Base-by-base conservation (phyloP, 2,329 filamentous ascomycete genomes). In the Dothiorella sarmentorum region DNA sequence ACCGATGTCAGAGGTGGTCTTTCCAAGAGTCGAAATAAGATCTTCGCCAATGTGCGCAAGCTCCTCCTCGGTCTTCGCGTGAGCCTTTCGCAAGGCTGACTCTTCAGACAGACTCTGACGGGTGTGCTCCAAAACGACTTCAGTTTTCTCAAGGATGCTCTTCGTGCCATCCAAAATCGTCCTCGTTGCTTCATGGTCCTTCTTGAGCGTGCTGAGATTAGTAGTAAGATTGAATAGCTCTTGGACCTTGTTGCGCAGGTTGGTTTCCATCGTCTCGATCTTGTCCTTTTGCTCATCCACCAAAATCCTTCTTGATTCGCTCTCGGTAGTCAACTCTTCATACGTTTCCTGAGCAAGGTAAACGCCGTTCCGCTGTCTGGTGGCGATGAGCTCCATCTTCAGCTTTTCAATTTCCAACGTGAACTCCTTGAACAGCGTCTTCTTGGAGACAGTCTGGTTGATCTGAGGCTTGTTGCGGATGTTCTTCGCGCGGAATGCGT, bases 381-480 rank as follows among this genome's bases (percentile, higher is more conserved):
- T 96, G 3, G 91, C 89, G 63, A 97, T 95, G 13, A 99, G 80
- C 70, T 99, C 94, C 65, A 88, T 90, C 78, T 96, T 97, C 33
- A 99, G 80, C 70, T 91, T 94, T 72, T 99, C 91, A 53, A 99
- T 97, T 70, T 99, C 94, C 22, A 82, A 79, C 0, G 93, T 94
- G 63, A 96, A 96, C 64, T 99, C 94, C 61, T 84, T 87, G 10
- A 99, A 81, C 11, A 99, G 75, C 3, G 91, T 96, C 75, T 94
- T 96, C 75, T 97, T 99, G 63, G 90, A 92, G 63, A 97, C 85
- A 69, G 90, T 84, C 49, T 91, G 89, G 73, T 97, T 99, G 66
- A 96, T 82, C 69, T 99, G 94, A 0, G 94, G 95, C 74, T 97
- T 97, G 75, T 99, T 99, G 51, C 90, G 89, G 67, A 99, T 99